Conservation (phyloP, 2,329 filamentous ascomycete genomes). For the Capronia coronata region DNA sequence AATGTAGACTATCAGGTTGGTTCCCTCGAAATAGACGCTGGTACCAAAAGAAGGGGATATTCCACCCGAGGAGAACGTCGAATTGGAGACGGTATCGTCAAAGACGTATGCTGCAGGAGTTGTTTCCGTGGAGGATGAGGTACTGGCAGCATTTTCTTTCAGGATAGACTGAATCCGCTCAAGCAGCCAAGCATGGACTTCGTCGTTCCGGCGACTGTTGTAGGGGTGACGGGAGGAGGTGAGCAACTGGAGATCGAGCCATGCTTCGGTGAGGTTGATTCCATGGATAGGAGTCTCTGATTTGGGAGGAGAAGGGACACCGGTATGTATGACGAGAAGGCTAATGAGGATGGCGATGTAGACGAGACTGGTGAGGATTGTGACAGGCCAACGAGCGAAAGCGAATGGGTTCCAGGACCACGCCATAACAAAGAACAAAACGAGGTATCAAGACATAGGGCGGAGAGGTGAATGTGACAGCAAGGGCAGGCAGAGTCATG, state of each 20-base stretch:
- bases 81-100: slow-evolving; percentile 71
- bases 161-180: slow-evolving; percentile 64
- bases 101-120: slow-evolving; percentile 56
- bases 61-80: slow-evolving; percentile 56
- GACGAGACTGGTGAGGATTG: slow-evolving; percentile 65
- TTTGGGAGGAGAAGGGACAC: slow-evolving; percentile 61
- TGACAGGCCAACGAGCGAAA: slow-evolving; percentile 76
- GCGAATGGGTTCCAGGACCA: slow-evolving; percentile 49
- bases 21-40: slow-evolving; percentile 80
- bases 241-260: slow-evolving; percentile 71
- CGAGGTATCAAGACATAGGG: slow-evolving; percentile 12
- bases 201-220: slow-evolving; percentile 77
- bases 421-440: slow-evolving; percentile 19
- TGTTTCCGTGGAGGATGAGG: slow-evolving; percentile 18
- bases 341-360: slow-evolving; percentile 73
- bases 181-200: slow-evolving; percentile 70
- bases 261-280: slow-evolving; percentile 77
- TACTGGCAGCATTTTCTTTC: slow-evolving; percentile 50
- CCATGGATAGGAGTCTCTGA: slow-evolving; percentile 52
- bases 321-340: slow-evolving; percentile 67
- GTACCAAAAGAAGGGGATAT: slow-evolving; percentile 36
- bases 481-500: background rate
- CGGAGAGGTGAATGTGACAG: background rate
- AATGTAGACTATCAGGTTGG: slow-evolving; percentile 87
- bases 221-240: slow-evolving; percentile 77